Evolutionary conservation across 2,329 filamentous ascomycete species (phyloP).

Genomic region (Apiospora kogelbergensis): DNA sequence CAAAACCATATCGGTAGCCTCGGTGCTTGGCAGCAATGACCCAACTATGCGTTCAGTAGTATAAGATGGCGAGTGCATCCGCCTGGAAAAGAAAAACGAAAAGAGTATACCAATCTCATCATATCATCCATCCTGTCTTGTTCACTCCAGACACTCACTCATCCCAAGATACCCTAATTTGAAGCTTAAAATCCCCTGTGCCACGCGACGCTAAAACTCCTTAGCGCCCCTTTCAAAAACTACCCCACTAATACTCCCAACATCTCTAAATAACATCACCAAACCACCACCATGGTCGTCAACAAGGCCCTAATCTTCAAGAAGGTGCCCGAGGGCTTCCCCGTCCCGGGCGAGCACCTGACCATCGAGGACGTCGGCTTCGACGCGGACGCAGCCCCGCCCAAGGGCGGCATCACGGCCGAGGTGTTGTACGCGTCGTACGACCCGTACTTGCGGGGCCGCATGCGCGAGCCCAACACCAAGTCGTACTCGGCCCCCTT

Average conservation of each 20-base stretch:
- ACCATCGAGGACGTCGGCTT: constrained; percentile 60
- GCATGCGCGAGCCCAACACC: constrained; percentile 58
- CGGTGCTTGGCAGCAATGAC: constrained; percentile 3
- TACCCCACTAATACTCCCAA: background rate
- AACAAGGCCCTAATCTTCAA: constrained; percentile 73
- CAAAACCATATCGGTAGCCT: background rate
- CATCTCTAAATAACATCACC: background rate
- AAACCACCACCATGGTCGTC: constrained; percentile 37
- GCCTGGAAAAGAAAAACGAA: background rate
- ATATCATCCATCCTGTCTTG: background rate
- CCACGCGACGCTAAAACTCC: background rate
- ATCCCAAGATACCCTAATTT: background rate
- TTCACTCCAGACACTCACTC: background rate
- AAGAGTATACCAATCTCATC: background rate
- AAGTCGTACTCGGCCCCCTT: constrained; percentile 66
- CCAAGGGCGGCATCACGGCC: constrained; percentile 60
- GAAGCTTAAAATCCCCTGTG: background rate
- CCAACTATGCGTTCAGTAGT: background rate
- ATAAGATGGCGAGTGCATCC: background rate
- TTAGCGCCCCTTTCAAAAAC: background rate
- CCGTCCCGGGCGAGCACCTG: constrained; percentile 66
- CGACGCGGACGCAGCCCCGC: constrained; percentile 56
- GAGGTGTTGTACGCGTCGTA: constrained; percentile 69
- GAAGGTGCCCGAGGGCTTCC: constrained; percentile 59
- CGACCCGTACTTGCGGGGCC: constrained; percentile 72